Percentiles rank a stretch among this genome's conserved stretches.
These are phyloP conservation scores for Keithomyces neogunnii DNA, from an alignment of 2,329 filamentous ascomycete genomes.

Conservation along the genomic window DNA sequence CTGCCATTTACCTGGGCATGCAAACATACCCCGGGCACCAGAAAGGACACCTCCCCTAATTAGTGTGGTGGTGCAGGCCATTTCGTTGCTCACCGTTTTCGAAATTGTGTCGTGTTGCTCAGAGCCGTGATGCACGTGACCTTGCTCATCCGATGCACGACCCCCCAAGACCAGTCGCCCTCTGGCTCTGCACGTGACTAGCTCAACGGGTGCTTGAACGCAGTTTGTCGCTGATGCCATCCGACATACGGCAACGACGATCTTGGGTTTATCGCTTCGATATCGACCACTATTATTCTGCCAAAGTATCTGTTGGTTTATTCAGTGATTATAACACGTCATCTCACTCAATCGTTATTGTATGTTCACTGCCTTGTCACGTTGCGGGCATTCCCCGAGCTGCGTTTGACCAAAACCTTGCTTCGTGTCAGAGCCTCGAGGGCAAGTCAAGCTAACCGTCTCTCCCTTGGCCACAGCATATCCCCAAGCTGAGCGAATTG, in stretches of 20 bases:
- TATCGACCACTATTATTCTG: constrained; percentile 29
- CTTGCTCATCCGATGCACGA: not conserved
- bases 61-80: no score
- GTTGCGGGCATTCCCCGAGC: constrained; percentile 1
- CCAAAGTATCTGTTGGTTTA: constrained; percentile 30
- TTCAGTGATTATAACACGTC: constrained; percentile 24
- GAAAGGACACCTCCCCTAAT: no score
- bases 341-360: constrained; percentile 25
- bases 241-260: constrained; percentile 8
- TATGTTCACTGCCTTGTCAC: constrained; percentile 13
- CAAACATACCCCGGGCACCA: no score
- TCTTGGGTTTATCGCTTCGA: constrained; percentile 14
- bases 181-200: constrained; percentile 1
- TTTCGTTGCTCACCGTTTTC: no score
- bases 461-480: constrained; percentile 5
- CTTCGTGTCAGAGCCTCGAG: constrained; percentile 4
- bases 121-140: not conserved
- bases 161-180: not conserved
- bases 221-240: constrained; percentile 10
- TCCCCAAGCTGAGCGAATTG: not conserved
- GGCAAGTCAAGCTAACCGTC: constrained; percentile 4
- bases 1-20: no score
- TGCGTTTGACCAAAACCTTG: constrained; percentile 3
- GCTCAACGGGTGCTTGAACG: not conserved
- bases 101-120: not conserved